Evolutionary conservation across 768 basidiomycete species (phyloP).

Genomic region (Paxillus involutus): DNA sequence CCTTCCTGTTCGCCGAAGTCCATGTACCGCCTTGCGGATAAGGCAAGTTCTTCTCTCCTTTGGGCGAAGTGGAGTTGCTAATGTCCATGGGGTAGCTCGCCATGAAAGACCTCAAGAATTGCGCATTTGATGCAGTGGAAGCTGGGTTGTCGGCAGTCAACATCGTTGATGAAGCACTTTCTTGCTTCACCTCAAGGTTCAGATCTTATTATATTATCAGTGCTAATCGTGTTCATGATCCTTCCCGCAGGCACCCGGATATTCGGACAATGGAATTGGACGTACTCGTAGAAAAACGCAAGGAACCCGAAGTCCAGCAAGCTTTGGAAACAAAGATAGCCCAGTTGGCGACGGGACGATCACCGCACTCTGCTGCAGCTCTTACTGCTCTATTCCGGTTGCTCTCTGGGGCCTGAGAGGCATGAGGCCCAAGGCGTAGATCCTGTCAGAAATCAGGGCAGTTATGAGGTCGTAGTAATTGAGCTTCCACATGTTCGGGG

Average conservation of each 20-base stretch:
- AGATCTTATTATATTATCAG: neutral
- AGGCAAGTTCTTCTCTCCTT: conserved; percentile 15
- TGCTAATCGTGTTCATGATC: neutral
- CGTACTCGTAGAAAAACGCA: conserved; percentile 8
- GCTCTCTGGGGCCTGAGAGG: neutral
- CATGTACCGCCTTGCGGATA: conserved; percentile 35
- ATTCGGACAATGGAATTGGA: conserved; percentile 17
- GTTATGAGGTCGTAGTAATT: too few species aligned
- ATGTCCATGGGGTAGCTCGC: conserved; percentile 7
- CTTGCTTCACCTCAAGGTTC: conserved; percentile 25
- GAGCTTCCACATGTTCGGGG: too few species aligned
- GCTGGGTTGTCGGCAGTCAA: conserved; percentile 16
- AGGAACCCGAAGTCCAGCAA: conserved; percentile 12
- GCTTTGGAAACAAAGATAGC: conserved; percentile 1
- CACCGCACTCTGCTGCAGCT: neutral
- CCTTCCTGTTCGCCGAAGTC: conserved; percentile 35
- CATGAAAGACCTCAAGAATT: conserved; percentile 14
- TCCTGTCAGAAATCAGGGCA: too few species aligned
- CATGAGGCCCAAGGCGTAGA: too few species aligned
- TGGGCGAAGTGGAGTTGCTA: neutral
- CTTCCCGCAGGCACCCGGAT: conserved; percentile 11
- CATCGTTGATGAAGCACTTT: conserved; percentile 25
- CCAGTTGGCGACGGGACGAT: neutral
- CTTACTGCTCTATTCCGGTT: neutral
- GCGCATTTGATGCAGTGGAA: conserved; percentile 17